A percentile compares a stretch with the other conserved stretches of the same genome.
These are phyloP conservation scores for Entomophthora muscae DNA, from an alignment of 371 early-diverging fungal species.

Conservation along the genomic window DNA sequence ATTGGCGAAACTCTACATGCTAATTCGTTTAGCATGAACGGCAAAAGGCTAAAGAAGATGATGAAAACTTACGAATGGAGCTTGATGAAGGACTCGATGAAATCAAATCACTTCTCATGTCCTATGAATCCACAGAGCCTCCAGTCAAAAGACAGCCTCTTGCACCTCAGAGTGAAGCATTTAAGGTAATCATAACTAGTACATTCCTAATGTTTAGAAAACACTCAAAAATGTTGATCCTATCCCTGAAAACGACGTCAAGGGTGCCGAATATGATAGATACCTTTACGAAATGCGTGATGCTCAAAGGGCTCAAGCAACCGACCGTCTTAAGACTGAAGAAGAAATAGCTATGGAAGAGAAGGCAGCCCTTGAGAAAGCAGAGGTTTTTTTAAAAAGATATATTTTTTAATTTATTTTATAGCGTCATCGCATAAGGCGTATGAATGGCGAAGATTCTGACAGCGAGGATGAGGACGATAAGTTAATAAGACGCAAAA, in stretches of 20 bases:
- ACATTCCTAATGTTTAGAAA: constrained; percentile 11
- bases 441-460: constrained; percentile 69
- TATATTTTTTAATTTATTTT: not conserved
- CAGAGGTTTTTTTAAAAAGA: constrained; percentile 30
- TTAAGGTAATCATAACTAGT: constrained; percentile 4
- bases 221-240: constrained; percentile 13
- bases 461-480: constrained; percentile 42
- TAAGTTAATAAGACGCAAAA: constrained; percentile 14
- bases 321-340: constrained; percentile 84
- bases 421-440: constrained; percentile 46
- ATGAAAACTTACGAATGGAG: constrained; percentile 28
- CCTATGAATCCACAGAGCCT: constrained; percentile 16
- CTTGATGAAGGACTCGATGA: constrained; percentile 76
- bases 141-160: constrained; percentile 18
- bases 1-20: not conserved
- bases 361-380: constrained; percentile 59
- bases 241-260: constrained; percentile 13
- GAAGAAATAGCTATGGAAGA: constrained; percentile 80
- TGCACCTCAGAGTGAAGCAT: constrained; percentile 22
- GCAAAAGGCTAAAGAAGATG: constrained; percentile 13
- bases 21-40: constrained; percentile 33
- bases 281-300: constrained; percentile 55
- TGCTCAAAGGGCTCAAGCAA: constrained; percentile 71
- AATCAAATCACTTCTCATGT: constrained; percentile 47
- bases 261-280: constrained; percentile 47